Evolutionary conservation across 2,329 filamentous ascomycete species (phyloP), one percentile per base, ranked within the genome.

Genomic region (Monilinia fructigena): DNA sequence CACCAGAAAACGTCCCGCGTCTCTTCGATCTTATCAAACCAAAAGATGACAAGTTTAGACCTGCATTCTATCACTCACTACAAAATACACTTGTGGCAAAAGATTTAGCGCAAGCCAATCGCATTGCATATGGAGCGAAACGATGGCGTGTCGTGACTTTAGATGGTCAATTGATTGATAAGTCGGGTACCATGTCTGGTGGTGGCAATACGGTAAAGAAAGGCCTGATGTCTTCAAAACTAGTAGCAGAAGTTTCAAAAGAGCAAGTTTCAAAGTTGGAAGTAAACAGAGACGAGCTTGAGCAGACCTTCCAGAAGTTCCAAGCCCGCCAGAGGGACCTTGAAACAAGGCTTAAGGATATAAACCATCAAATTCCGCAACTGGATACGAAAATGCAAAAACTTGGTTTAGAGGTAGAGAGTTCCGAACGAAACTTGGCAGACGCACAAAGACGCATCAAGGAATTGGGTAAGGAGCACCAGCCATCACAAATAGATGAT

Each of bases 171-270:
- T 84, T 99, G 63, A 98, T 99, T 72, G 95, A 99, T 80, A 96
- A 96, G 77, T 97, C 94, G 0, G 95, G 95, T 82, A 98, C 95
- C 47, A 98, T 99, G 95, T 97, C 92, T 67, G 95, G 95, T 82
- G 95, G 95, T 82, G 95, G 95, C 66, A 94, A 87, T 55, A 91
- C 91, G 20, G 91, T 95, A 66, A 93, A 94, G 73, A 92, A 89
- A 75, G 96, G 96, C 0, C 87, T 93, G 66, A 99, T 99, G 96
- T 98, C 94, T 0, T 96, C 93, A 14, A 98, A 97, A 79, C 87
- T 96, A 55, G 89, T 91, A n/a, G 86, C 91, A 1, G 92, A 96
- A 67, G 90, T 90, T 20, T 90, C 88, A 62, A 93, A 92, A 77
- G 94, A 98, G 71, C 91, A 96, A 74, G 94, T 99, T 4, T 77